Base-by-base conservation (phyloP, 345 rosid species). In the Geranium rotundifolium region DNA sequence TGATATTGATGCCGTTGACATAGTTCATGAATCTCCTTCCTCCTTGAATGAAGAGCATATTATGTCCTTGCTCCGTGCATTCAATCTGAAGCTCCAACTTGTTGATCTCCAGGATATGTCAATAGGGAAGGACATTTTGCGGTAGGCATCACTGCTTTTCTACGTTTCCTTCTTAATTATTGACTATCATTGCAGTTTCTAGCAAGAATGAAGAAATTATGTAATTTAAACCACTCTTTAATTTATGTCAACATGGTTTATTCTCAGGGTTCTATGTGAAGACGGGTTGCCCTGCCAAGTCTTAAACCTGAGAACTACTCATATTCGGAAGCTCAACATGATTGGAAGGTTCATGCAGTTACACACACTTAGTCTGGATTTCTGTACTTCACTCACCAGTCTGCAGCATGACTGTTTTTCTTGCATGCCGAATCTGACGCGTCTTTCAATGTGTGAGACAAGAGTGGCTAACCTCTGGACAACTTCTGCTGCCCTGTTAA, bases 361-460 rank as follows among this genome's bases (percentile, higher is more conserved):
- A 31, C 72, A 67, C 55, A 74, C 83, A 7, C 62, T 83, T 27
- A 83, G 76, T 63, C 65, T 83, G 73, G 84, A 80, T 58, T 80
- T 80, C 17, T 78, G 84, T 65, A 73, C 83, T 27, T 78, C 81
- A 16, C 74, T 83, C 54, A 65, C 80, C 17, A 71, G 70, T 67
- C 74, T 83, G 65, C 81, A 74, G n/a, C 60, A 71, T 68, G 84
- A 80, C 58, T 82, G 84, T 67, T 82, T 82, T 68, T 75, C 81
- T 58, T 72, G 69, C 72, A 80, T 83, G 83, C 88, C 88, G 8
- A 78, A 74, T 61, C 75, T 83, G 71, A 70, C 31, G 64, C 27
- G 68, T 41, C 76, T 83, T 52, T 83, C 88, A 23, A 74, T 83
- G 81, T 83, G 88, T 12, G 87, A 74, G 77, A 78, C 84, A 23